Evolutionary conservation across 768 basidiomycete species (phyloP).

Genomic region (Daedaleopsis sinensis): DNA sequence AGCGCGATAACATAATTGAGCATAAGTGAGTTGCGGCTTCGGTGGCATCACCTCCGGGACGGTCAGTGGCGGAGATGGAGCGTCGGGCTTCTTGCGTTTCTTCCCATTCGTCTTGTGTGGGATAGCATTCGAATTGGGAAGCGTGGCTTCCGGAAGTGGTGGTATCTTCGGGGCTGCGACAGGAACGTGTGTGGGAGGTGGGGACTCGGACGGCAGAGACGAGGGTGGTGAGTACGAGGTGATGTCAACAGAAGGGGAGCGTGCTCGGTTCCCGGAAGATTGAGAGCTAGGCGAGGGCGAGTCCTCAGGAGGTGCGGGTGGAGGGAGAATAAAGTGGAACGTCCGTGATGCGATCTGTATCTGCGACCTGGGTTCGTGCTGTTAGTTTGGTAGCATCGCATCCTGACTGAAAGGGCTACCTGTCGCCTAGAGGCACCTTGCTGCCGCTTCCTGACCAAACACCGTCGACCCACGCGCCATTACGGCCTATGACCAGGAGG

Average conservation of each 20-base stretch:
- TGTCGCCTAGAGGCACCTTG: constrained; percentile 80
- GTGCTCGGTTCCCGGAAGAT: constrained; percentile 60
- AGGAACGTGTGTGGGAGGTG: constrained; percentile 54
- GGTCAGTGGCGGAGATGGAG: constrained; percentile 39
- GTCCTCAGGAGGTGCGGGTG: constrained; percentile 79
- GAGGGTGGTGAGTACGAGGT: constrained; percentile 58
- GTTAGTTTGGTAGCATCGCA: neutral
- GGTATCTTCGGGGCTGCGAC: constrained; percentile 49
- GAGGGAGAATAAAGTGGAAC: constrained; percentile 96
- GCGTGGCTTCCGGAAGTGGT: constrained; percentile 50
- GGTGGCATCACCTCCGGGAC: constrained; percentile 81
- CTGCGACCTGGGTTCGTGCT: constrained; percentile 64
- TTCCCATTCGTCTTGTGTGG: constrained; percentile 48
- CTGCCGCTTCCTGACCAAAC: constrained; percentile 93
- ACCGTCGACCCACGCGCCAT: constrained; percentile 98
- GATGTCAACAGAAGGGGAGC: constrained; percentile 83
- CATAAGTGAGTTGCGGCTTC: constrained; percentile 90
- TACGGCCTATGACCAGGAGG: constrained; percentile 90
- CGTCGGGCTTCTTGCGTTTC: constrained; percentile 72
- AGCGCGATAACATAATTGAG: constrained; percentile 88
- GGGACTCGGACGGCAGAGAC: constrained; percentile 76
- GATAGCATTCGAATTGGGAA: constrained; percentile 63
- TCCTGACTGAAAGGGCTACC: constrained; percentile 48
- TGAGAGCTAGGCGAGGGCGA: constrained; percentile 80
- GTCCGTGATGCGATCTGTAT: constrained; percentile 97